Evolutionary conservation across 805 yeast species (phyloP).

Genomic region (Jamesozyma lodderae): DNA sequence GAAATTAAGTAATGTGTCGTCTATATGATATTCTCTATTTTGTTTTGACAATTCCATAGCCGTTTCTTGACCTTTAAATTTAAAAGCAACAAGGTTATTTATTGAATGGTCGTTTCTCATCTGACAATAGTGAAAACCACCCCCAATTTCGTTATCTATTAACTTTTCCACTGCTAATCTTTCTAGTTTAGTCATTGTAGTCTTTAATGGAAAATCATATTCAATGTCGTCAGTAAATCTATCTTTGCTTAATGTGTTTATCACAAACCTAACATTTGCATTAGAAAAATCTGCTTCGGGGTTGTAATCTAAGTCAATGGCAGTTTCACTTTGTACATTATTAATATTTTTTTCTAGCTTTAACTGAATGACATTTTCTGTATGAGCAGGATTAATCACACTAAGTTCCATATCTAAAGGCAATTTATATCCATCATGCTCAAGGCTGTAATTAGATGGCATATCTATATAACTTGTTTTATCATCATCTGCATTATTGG

Average conservation of each 20-base stretch:
- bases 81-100: constrained; percentile 16
- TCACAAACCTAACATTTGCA: constrained; percentile 13
- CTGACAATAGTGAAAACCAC: too few species aligned
- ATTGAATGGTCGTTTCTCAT: constrained; percentile 14
- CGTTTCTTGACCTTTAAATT: constrained; percentile 17
- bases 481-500: background rate
- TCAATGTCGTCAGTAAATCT: constrained; percentile 4
- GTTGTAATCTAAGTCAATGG: constrained; percentile 12
- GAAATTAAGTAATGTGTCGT: constrained; percentile 20
- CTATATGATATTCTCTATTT: constrained; percentile 11
- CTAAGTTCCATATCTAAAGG: background rate
- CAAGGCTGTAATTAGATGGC: too few species aligned
- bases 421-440: background rate
- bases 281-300: constrained; percentile 9
- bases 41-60: constrained; percentile 10
- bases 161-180: constrained; percentile 12
- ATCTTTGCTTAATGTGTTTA: constrained; percentile 19
- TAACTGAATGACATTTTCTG: background rate
- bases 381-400: background rate
- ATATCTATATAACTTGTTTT: background rate
- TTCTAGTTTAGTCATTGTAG: constrained; percentile 13
- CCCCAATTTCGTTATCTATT: constrained; percentile 14
- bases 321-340: constrained; percentile 3
- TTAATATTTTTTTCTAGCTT: background rate
- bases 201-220: constrained; percentile 7